These are phyloP conservation scores for Adansonia madagascariensis DNA, from an alignment of 441 rosid genomes.

Conservation along the genomic window DNA sequence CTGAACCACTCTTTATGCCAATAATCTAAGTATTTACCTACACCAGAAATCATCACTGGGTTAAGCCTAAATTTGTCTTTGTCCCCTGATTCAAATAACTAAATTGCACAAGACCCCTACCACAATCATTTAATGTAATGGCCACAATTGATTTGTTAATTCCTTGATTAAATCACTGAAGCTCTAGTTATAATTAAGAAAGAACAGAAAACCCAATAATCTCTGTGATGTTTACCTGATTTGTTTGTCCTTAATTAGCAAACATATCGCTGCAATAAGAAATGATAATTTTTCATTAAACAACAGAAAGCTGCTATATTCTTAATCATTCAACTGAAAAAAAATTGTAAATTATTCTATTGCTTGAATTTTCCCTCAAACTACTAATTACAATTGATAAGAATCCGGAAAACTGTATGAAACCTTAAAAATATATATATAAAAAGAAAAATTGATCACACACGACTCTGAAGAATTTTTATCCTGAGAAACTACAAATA, in stretches of 20 bases:
- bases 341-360: background rate
- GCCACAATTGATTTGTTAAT: background rate
- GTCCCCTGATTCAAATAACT: background rate
- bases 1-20: background rate
- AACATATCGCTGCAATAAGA: slow-evolving; percentile 9
- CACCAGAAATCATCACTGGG: background rate
- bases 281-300: slow-evolving; percentile 4
- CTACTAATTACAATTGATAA: slow-evolving; percentile 30
- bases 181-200: background rate
- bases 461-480: background rate
- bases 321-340: slow-evolving; percentile 4
- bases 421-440: background rate
- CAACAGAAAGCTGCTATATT: slow-evolving; percentile 19
- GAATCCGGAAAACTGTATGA: slow-evolving; percentile 14
- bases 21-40: background rate
- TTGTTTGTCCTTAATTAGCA: background rate
- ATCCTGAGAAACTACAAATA: background rate
- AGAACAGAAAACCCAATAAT: background rate
- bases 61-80: background rate
- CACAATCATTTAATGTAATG: background rate
- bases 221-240: background rate
- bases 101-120: background rate
- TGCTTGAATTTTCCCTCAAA: slow-evolving; percentile 9
- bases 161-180: background rate
- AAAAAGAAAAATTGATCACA: slow-evolving; percentile 4